A percentile compares a stretch with the other conserved stretches of the same genome.
These are phyloP conservation scores for Globisporangium orthogonon DNA, from an alignment of 352 stramenopile species.

Conservation along the genomic window DNA sequence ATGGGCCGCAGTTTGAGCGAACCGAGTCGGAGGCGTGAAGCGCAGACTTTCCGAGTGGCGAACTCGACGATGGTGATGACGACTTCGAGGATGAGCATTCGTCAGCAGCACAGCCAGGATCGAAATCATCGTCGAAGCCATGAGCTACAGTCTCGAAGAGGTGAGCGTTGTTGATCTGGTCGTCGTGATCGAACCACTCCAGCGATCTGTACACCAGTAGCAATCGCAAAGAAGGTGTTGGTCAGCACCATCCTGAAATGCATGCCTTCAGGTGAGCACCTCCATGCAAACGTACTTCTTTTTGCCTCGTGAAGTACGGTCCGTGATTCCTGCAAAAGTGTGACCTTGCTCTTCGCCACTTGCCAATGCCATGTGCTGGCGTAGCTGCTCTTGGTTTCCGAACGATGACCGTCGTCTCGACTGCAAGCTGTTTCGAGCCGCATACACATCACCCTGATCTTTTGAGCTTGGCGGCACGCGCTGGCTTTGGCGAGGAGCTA, in stretches of 20 bases:
- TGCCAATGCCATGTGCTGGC: not conserved
- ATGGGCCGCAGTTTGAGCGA: not conserved
- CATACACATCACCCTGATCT: not conserved
- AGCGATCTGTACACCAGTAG: slow-evolving; percentile 14
- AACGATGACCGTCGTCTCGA: slow-evolving; percentile 35
- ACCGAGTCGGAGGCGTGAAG: not conserved
- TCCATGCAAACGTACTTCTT: slow-evolving; percentile 4
- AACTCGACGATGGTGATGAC: not conserved
- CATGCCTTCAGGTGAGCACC: not conserved
- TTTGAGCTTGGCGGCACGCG: not conserved
- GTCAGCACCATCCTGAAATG: not conserved
- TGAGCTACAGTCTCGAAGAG: slow-evolving; percentile 43
- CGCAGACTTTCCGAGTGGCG: not conserved
- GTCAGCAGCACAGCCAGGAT: not conserved
- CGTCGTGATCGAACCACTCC: slow-evolving; percentile 47
- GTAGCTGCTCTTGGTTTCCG: slow-evolving; percentile 31
- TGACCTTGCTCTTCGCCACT: not conserved
- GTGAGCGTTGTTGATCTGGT: slow-evolving; percentile 51
- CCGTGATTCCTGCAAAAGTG: not conserved
- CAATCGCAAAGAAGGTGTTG: not conserved
- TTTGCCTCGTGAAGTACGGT: not conserved
- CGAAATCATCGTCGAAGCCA: slow-evolving; percentile 10
- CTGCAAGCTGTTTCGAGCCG: slow-evolving; percentile 11
- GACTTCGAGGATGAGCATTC: slow-evolving; percentile 2
- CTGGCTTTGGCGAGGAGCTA: not conserved